Evolutionary conservation across 164 flowering plant genomes (phyloP), one percentile per base, ranked within the genome.

Genomic region (Piper longum): DNA sequence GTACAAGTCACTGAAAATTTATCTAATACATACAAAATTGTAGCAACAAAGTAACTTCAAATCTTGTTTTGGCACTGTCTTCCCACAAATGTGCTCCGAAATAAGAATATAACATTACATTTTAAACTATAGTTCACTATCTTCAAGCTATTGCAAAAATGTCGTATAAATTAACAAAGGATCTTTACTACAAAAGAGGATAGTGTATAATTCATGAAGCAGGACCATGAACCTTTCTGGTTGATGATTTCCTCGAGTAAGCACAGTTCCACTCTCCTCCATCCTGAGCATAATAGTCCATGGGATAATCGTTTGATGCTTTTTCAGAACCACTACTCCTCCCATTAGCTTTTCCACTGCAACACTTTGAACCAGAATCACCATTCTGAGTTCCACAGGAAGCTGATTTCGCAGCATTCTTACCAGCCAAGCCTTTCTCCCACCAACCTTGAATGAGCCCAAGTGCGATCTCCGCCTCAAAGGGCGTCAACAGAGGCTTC

Each of bases 271-370:
- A 93, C 4, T 88, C 89, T 43, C 96, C 99, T 63, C 97, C 99
- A 73, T 90, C 92, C 72, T 87, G 91, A 54, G 96, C 92, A 83
- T 93, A 93, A 70, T 93, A 93, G 71, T 93, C 97, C 99, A 93
- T 93, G 0, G 99, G 99, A 73, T 90, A 90, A 60, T 84, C 95
- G 19, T 68, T 72, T 5, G 54, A 42, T 14, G 16, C 79, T 43
- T 36, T 74, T 16, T 1, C 66, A 11, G 16, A 60, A 41, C 18
- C 73, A 57, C 64, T 72, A 36, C 5, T 61, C 16, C 41, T 64
- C 3, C 66, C 76, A 56, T 67, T 64, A 41, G 67, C 60, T 48
- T 48, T 9, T 14, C 8, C 52, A 48, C 52, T 48, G 73, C 70
- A 56, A 43, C 65, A 68, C 12, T 41, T 48, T 66, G 85, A 79